These are phyloP conservation scores for Kodamaea fukazawae DNA, from an alignment of 805 yeast species.

Conservation along the genomic window DNA sequence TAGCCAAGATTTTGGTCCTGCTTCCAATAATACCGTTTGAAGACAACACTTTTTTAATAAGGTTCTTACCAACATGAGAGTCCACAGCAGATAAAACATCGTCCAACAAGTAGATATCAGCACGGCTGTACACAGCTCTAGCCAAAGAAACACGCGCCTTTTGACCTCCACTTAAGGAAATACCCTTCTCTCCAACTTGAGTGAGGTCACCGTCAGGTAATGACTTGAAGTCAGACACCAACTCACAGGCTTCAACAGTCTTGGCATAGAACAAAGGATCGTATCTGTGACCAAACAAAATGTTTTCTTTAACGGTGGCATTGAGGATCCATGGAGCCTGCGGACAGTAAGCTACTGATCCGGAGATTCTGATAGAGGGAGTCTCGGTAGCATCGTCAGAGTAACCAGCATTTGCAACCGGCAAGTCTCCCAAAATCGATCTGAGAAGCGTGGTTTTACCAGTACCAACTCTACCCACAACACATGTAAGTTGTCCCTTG, in stretches of 20 bases:
- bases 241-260: conserved; percentile 38
- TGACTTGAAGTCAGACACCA: conserved; percentile 30
- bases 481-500: conserved; percentile 36
- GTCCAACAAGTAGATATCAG: conserved; percentile 38
- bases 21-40: conserved; percentile 29
- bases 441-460: conserved; percentile 39
- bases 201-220: conserved; percentile 42
- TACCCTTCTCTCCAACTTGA: conserved; percentile 43
- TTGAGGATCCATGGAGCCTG: conserved; percentile 43
- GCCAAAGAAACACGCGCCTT: conserved; percentile 42
- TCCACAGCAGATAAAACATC: conserved; percentile 44
- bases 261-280: conserved; percentile 30
- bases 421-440: conserved; percentile 34
- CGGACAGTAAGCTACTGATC: conserved; percentile 37
- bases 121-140: conserved; percentile 40
- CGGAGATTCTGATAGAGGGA: conserved; percentile 13
- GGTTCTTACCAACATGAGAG: conserved; percentile 39
- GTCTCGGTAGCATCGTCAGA: not conserved
- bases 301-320: conserved; percentile 38
- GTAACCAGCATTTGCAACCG: conserved; percentile 6
- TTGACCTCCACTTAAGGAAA: conserved; percentile 43
- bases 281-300: conserved; percentile 34
- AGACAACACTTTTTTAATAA: conserved; percentile 31
- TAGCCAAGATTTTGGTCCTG: conserved; percentile 37
- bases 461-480: conserved; percentile 42